Evolutionary conservation across 352 stramenopile species (phyloP).

Genomic region (Phytopythium mirpurense): DNA sequence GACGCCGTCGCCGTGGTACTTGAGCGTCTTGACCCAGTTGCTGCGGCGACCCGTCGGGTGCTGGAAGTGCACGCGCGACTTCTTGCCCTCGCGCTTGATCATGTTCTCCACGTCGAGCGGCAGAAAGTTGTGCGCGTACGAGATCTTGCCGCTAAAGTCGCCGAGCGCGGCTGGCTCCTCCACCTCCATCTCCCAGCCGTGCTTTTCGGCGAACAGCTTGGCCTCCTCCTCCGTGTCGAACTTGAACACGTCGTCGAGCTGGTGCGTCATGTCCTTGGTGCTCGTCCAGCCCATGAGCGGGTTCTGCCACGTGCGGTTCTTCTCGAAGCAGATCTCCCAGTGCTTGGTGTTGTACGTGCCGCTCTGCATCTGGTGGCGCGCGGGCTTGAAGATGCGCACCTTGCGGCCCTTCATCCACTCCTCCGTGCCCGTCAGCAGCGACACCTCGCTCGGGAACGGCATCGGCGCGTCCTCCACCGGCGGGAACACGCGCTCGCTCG

Average conservation of each 20-base stretch:
- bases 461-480: constrained; percentile 49
- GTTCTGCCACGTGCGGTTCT: constrained; percentile 86
- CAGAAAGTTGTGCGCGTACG: constrained; percentile 87
- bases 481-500: constrained; percentile 35
- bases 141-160: constrained; percentile 73
- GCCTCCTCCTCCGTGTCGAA: constrained; percentile 89
- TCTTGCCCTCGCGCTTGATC: constrained; percentile 81
- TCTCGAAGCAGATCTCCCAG: constrained; percentile 82
- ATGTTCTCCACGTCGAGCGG: constrained; percentile 62
- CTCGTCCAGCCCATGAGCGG: constrained; percentile 94
- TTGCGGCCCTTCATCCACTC: constrained; percentile 64
- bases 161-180: constrained; percentile 63
- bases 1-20: constrained; percentile 80
- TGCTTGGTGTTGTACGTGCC: constrained; percentile 76
- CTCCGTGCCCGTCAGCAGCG: constrained; percentile 58
- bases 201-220: constrained; percentile 73
- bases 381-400: constrained; percentile 65
- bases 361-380: constrained; percentile 84
- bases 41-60: constrained; percentile 68
- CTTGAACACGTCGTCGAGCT: constrained; percentile 54
- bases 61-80: constrained; percentile 66
- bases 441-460: constrained; percentile 51
- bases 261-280: constrained; percentile 84
- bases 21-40: constrained; percentile 88
- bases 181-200: constrained; percentile 85